Conservation (phyloP, 2,329 filamentous ascomycete species). For the Verticillium albo-atrum region DNA sequence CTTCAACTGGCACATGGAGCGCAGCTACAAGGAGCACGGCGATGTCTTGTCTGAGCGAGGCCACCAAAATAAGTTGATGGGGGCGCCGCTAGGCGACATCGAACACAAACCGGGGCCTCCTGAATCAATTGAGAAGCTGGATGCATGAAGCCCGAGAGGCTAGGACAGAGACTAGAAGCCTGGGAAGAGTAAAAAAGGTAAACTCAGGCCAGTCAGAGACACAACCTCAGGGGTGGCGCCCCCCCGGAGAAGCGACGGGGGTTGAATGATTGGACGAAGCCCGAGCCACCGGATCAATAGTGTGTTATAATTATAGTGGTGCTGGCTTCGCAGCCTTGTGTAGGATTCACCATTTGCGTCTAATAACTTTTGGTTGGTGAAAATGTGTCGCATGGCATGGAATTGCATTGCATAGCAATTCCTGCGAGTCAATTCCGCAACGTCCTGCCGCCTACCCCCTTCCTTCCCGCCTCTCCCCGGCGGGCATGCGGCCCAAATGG, state of each 20-base stretch:
- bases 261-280: neutral
- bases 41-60: slow-evolving; percentile 16
- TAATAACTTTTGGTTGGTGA: neutral
- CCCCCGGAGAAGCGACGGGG: neutral
- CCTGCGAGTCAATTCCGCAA: neutral
- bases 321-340: neutral
- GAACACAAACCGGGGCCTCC: neutral
- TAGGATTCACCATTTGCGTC: neutral
- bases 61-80: neutral
- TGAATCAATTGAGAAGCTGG: neutral
- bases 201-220: neutral
- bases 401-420: neutral
- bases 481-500: neutral
- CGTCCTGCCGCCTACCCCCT: neutral
- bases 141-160: neutral
- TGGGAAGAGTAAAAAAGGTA: neutral
- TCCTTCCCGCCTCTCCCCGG: neutral
- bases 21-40: slow-evolving; percentile 27
- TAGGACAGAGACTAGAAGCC: neutral
- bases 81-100: neutral
- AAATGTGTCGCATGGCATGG: neutral
- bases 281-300: neutral
- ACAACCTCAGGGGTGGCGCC: neutral
- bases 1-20: slow-evolving; percentile 40
- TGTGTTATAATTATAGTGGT: neutral